Conservation (phyloP, 805 yeast species). For the Lipomyces orientalis region DNA sequence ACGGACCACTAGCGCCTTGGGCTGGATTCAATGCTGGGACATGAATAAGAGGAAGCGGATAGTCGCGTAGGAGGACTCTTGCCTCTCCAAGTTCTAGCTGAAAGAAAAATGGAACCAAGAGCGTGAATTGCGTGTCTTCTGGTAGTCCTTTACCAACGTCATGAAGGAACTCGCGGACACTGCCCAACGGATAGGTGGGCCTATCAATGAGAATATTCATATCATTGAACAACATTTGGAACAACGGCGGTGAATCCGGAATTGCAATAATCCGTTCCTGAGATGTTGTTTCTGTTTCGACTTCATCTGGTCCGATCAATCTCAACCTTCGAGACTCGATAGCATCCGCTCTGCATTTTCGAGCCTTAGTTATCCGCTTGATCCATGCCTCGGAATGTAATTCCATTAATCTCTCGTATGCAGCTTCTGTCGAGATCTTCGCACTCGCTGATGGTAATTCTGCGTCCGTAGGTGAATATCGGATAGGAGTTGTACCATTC, state of each 20-base stretch:
- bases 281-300: slow-evolving; percentile 47
- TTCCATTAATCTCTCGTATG: slow-evolving; percentile 50
- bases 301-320: slow-evolving; percentile 51
- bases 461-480: slow-evolving; percentile 37
- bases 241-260: slow-evolving; percentile 57
- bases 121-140: slow-evolving; percentile 65
- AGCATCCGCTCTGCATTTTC: slow-evolving; percentile 45
- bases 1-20: slow-evolving; percentile 43
- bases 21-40: slow-evolving; percentile 60
- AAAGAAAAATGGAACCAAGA: slow-evolving; percentile 67
- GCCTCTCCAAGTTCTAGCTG: slow-evolving; percentile 65
- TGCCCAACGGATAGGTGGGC: slow-evolving; percentile 58
- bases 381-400: slow-evolving; percentile 74
- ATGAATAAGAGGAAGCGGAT: slow-evolving; percentile 80
- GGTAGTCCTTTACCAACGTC: slow-evolving; percentile 87
- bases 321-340: slow-evolving; percentile 39
- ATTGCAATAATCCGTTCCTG: slow-evolving; percentile 57
- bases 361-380: slow-evolving; percentile 55
- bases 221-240: slow-evolving; percentile 57
- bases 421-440: slow-evolving; percentile 43
- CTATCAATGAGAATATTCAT: slow-evolving; percentile 55
- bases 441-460: slow-evolving; percentile 31
- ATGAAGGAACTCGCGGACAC: slow-evolving; percentile 66
- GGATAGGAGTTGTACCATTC: slow-evolving; percentile 11
- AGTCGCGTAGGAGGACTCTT: slow-evolving; percentile 77